These are phyloP conservation scores for Ganoderma sp. DNA, from an alignment of 1,284 basidiomycete species.

Conservation along the genomic window DNA sequence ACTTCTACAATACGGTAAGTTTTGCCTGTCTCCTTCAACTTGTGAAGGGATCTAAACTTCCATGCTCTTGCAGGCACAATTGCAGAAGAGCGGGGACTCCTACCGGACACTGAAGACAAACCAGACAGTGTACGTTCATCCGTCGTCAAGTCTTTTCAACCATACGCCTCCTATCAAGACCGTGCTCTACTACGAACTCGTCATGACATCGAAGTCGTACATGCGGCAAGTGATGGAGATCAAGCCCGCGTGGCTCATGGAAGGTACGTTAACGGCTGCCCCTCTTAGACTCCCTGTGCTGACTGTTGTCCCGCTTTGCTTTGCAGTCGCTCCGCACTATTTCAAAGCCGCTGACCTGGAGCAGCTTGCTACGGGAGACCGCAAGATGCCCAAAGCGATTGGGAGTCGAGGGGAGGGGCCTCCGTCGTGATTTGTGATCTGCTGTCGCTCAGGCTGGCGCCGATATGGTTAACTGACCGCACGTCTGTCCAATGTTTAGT, in stretches of 20 bases:
- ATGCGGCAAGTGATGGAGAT: conserved; percentile 98
- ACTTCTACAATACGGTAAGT: conserved; percentile 93
- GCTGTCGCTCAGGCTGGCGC: not conserved
- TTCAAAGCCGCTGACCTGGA: conserved; percentile 91
- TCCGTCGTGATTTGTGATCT: conserved; percentile 11
- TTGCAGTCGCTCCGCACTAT: conserved; percentile 88
- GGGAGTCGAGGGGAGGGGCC: conserved; percentile 41
- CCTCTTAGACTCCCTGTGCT: not conserved
- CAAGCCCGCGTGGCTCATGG: conserved; percentile 91
- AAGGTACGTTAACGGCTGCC: conserved; percentile 60
- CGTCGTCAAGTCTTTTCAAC: conserved; percentile 94
- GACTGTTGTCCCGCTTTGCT: not conserved
- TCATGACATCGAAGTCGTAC: conserved; percentile 88
- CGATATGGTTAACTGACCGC: not conserved
- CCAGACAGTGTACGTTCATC: conserved; percentile 96
- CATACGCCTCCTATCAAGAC: conserved; percentile 92
- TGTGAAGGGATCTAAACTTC: not conserved
- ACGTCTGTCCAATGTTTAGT: conserved; percentile 4
- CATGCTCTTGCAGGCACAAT: conserved; percentile 62
- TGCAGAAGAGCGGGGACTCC: conserved; percentile 91
- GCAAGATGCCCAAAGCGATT: conserved; percentile 86
- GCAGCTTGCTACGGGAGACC: conserved; percentile 79
- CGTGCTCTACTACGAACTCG: conserved; percentile 93
- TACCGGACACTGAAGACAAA: conserved; percentile 95
- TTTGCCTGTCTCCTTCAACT: not conserved